A percentile compares a stretch with the other conserved stretches of the same genome.
Conservation (phyloP, 2,329 filamentous ascomycete genomes). For the Tolypocladium album region DNA sequence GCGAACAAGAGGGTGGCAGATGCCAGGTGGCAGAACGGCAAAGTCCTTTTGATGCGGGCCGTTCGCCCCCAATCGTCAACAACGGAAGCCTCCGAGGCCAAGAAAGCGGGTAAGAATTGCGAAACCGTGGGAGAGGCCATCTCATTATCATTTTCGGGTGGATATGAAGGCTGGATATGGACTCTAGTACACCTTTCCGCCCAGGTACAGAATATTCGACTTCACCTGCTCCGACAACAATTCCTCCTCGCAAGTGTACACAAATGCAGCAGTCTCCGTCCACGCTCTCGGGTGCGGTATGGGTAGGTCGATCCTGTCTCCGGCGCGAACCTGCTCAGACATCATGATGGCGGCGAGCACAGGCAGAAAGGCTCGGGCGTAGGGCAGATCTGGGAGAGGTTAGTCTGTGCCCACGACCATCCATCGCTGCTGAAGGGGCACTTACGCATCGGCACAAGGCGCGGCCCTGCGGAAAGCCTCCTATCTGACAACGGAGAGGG, state of each 20-base stretch:
- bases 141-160: background rate
- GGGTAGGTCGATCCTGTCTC: conserved; percentile 46
- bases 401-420: background rate
- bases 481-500: background rate
- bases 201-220: conserved; percentile 44
- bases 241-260: conserved; percentile 40
- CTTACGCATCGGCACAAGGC: conserved; percentile 7
- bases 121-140: background rate
- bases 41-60: background rate
- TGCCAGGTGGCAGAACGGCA: too few species aligned
- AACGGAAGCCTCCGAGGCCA: background rate
- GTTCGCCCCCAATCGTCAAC: background rate
- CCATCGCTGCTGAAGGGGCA: background rate
- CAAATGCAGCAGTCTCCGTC: conserved; percentile 41
- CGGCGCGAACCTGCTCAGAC: conserved; percentile 37
- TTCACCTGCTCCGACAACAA: conserved; percentile 32
- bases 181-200: conserved; percentile 29
- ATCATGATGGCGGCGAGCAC: conserved; percentile 43
- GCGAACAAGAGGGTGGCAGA: background rate
- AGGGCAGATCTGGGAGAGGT: conserved; percentile 13
- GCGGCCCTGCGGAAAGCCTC: background rate
- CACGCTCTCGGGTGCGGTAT: conserved; percentile 46
- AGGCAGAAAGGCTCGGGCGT: conserved; percentile 31
- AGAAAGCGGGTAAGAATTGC: background rate
- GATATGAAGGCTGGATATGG: background rate